Percentiles rank a stretch among this genome's conserved stretches.
These are phyloP conservation scores for Pseudogymnoascus sp. DNA, from an alignment of 2,329 filamentous ascomycete genomes.

Conservation along the genomic window DNA sequence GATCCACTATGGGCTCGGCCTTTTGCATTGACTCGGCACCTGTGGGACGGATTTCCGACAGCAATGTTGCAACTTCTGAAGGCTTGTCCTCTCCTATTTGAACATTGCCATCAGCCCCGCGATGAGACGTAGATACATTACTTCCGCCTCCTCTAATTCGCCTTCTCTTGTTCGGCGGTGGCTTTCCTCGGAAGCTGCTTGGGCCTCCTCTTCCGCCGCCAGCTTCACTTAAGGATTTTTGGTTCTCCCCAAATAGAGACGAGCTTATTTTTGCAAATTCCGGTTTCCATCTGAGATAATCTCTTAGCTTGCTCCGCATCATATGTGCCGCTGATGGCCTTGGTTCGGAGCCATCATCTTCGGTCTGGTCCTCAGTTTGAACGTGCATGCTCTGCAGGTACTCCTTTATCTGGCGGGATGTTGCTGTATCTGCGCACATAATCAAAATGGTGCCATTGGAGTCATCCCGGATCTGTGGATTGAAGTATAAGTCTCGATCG, in stretches of 20 bases:
- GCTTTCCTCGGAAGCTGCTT: slow-evolving; percentile 48
- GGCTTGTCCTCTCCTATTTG: slow-evolving; percentile 77
- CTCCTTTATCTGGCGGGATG: slow-evolving; percentile 81
- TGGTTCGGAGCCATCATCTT: slow-evolving; percentile 38
- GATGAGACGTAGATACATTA: slow-evolving; percentile 47
- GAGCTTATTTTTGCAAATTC: slow-evolving; percentile 82
- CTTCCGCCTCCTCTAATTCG: slow-evolving; percentile 73
- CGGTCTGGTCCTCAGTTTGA: slow-evolving; percentile 40
- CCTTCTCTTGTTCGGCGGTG: slow-evolving; percentile 78
- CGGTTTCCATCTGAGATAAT: slow-evolving; percentile 85
- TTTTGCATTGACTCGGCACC: slow-evolving; percentile 71
- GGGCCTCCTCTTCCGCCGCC: slow-evolving; percentile 36
- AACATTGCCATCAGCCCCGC: slow-evolving; percentile 68
- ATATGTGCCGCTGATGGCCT: slow-evolving; percentile 74
- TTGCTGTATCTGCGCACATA: slow-evolving; percentile 87
- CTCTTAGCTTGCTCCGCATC: slow-evolving; percentile 81
- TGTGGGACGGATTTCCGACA: slow-evolving; percentile 77
- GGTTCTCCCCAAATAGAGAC: slow-evolving; percentile 71
- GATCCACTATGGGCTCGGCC: slow-evolving; percentile 68
- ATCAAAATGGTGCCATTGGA: slow-evolving; percentile 90
- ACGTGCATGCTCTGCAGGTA: slow-evolving; percentile 89
- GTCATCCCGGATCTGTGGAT: slow-evolving; percentile 67
- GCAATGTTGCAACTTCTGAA: slow-evolving; percentile 70
- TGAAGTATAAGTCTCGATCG: slow-evolving; percentile 81
- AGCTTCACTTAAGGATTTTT: slow-evolving; percentile 63